Conservation (phyloP, 306 rosid species). For the Astragalus glycyphyllos region DNA sequence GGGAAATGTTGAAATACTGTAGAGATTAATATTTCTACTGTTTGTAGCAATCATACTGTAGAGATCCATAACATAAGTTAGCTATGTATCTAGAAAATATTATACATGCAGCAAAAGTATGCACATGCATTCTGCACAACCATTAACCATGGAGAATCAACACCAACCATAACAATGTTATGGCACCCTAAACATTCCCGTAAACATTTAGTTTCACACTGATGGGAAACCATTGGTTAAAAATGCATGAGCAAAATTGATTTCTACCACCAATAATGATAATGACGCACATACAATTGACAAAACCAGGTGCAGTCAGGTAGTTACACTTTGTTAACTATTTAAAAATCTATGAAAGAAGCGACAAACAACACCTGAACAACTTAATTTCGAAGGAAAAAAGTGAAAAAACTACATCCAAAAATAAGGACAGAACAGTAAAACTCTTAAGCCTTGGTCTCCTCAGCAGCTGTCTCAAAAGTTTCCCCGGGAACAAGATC, state of each 20-base stretch:
- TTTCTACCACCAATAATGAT: conserved; percentile 30
- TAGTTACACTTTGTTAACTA: conserved; percentile 33
- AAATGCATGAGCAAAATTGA: conserved; percentile 24
- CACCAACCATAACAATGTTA: background rate
- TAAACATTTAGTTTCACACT: background rate
- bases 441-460: conserved; percentile 47
- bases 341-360: conserved; percentile 35
- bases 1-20: background rate
- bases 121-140: background rate
- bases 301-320: conserved; percentile 25
- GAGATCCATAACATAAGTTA: background rate
- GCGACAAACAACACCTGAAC: conserved; percentile 41
- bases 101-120: background rate
- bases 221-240: background rate
- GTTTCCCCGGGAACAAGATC: conserved; percentile 83
- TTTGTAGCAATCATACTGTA: too few relatives aligned
- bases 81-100: background rate
- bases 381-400: conserved; percentile 11
- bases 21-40: too few relatives aligned
- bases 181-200: background rate
- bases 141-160: conserved; percentile 6
- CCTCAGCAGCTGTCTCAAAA: conserved; percentile 85
- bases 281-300: conserved; percentile 26
- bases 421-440: conserved; percentile 48
- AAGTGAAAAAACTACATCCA: background rate